Conservation (phyloP, 495 filamentous ascomycete species). For the Tuber umbilicatum region DNA sequence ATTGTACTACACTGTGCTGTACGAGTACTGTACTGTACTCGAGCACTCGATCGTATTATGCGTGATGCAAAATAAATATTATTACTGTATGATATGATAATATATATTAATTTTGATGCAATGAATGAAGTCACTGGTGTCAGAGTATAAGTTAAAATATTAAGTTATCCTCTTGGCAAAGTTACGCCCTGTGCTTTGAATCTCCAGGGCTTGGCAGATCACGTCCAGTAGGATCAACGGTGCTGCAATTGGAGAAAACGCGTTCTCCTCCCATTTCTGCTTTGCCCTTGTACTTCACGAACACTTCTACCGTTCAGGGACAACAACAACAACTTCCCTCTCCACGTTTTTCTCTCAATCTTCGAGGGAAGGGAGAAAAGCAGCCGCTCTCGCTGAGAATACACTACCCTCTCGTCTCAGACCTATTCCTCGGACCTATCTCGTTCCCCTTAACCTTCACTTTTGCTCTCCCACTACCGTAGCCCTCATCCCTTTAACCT, state of each 20-base stretch:
- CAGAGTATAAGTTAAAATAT: background rate
- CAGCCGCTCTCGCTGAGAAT: background rate
- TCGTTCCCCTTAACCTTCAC: background rate
- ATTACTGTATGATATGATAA: too few relatives aligned
- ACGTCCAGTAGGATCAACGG: background rate
- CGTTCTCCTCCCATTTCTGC: background rate
- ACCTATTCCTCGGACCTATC: background rate
- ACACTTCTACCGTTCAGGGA: background rate
- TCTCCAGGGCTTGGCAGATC: background rate
- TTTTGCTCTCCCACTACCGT: background rate
- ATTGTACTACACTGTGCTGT: background rate
- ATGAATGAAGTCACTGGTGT: too few relatives aligned
- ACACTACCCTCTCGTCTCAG: background rate
- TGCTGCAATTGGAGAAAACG: background rate
- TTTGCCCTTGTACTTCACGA: background rate
- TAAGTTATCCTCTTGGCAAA: background rate
- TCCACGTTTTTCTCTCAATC: background rate
- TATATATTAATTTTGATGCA: too few relatives aligned
- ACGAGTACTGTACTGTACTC: too few relatives aligned
- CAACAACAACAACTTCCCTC: background rate
- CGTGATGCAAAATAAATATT: background rate
- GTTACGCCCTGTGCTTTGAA: background rate
- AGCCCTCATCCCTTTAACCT: background rate
- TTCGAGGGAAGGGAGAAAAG: background rate
- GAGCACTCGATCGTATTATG: background rate